Base-by-base conservation (phyloP, 2,329 filamentous ascomycete genomes). In the Xylariales sp. region DNA sequence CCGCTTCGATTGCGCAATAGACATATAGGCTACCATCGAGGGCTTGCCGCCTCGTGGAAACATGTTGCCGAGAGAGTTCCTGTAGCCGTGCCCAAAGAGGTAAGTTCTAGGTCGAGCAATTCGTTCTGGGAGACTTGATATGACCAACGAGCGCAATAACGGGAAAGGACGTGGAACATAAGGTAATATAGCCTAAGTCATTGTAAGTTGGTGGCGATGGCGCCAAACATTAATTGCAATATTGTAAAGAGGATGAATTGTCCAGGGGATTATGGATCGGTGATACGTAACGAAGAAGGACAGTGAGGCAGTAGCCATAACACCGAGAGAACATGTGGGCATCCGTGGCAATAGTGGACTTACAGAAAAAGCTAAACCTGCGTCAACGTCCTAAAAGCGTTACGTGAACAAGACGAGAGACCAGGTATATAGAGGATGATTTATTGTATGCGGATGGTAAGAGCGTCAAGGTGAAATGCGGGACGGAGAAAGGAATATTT, bases 11-110 rank as follows among this genome's bases (percentile, higher is more conserved):
- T 41, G 43, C 1, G 16, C 46, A 12, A 54, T 48, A 1, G 46
- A 23, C 55, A 48, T 56, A 14, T 48, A 58, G 30, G 28, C 8
- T 23, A n/a, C 10, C 6, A n/a, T n/a, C 49, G 32, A 41, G 5
- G 41, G 36, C 39, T 3, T 6, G 12, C 43, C 32, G 30, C 10
- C 5, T 32, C 23, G 0, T 14, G n/a, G 56, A 1, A 23, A 32
- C 63, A 69, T 66, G 16, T 59, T 62, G 58, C 10, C 32, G n/a
- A 36, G 28, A 14, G 32, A 23, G 30, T 30, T 36, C 16, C 6
- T 2, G 32, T 58, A 32, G 10, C 16, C 32, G 8, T 32, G 5
- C 7, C 14, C 8, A 3, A 57, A 28, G 16, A 41, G 9, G 48
- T 52, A 3, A 28, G 56, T 30, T 43, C 46, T 49, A 18, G 43